Evolutionary conservation across 371 early-diverging fungal genomes (phyloP).

Genomic region (Entomophthora muscae): DNA sequence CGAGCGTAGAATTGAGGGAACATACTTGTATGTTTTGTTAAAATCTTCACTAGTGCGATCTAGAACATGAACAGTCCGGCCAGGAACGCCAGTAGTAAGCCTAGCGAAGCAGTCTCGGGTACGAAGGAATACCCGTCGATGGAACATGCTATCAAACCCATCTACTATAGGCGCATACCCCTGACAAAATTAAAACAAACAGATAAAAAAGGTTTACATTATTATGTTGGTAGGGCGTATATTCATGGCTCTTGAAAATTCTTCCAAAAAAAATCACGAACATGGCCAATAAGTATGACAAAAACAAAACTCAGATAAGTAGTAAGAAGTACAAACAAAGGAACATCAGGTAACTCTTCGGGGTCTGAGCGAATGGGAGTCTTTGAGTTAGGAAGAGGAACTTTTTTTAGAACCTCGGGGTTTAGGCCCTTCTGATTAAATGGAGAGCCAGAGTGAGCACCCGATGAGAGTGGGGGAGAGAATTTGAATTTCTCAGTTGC

Average conservation of each 20-base stretch:
- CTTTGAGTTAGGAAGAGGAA: not conserved
- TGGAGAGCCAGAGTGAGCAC: conserved; percentile 2
- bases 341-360: conserved; percentile 8
- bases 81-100: conserved; percentile 92
- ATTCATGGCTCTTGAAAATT: conserved; percentile 21
- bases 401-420: conserved; percentile 5
- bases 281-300: conserved; percentile 83
- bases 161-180: conserved; percentile 82
- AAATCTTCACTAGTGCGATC: conserved; percentile 71
- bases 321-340: conserved; percentile 47
- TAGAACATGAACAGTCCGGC: conserved; percentile 71
- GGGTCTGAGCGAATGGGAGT: conserved; percentile 7
- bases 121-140: conserved; percentile 81
- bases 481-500: not conserved
- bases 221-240: not conserved
- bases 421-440: conserved; percentile 8
- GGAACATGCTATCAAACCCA: conserved; percentile 96
- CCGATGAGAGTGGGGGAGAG: conserved; percentile 7
- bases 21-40: conserved; percentile 64
- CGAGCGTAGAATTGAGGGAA: not conserved
- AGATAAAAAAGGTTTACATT: conserved; percentile 2
- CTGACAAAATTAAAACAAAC: conserved; percentile 15
- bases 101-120: conserved; percentile 96
- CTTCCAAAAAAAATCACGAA: conserved; percentile 79
- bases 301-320: conserved; percentile 93